These are phyloP conservation scores for Sanghuangporus baumii DNA, from an alignment of 1,284 basidiomycete genomes.

Conservation along the genomic window DNA sequence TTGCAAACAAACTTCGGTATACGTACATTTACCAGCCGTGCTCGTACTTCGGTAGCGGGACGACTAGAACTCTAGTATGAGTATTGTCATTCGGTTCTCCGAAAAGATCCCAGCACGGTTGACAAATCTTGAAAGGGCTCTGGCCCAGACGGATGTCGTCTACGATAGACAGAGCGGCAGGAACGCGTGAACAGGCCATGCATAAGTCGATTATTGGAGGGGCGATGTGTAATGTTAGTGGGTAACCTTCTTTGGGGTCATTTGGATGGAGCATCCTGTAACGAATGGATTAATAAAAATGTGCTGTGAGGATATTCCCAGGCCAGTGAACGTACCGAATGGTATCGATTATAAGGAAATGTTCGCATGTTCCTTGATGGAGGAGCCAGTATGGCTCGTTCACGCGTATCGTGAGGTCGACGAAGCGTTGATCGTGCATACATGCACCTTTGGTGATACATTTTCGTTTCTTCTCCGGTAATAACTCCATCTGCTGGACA, in stretches of 20 bases:
- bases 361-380: slow-evolving; percentile 77
- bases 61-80: slow-evolving; percentile 36
- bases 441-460: slow-evolving; percentile 35
- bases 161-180: slow-evolving; percentile 58
- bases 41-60: slow-evolving; percentile 45
- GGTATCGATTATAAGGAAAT: slow-evolving; percentile 66
- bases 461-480: slow-evolving; percentile 30
- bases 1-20: not conserved
- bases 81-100: slow-evolving; percentile 36
- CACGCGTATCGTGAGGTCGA: slow-evolving; percentile 50
- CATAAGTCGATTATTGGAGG: slow-evolving; percentile 59
- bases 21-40: slow-evolving; percentile 26
- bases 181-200: slow-evolving; percentile 61
- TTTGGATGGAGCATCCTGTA: slow-evolving; percentile 51
- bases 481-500: slow-evolving; percentile 33
- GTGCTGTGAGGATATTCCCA: not conserved
- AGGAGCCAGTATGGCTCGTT: slow-evolving; percentile 77
- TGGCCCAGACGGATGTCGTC: slow-evolving; percentile 70
- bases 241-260: slow-evolving; percentile 55
- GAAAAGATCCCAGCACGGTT: slow-evolving; percentile 65
- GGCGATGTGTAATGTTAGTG: slow-evolving; percentile 57
- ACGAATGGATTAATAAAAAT: not conserved
- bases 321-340: slow-evolving; percentile 47
- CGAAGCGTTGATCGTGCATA: slow-evolving; percentile 43
- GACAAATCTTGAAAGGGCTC: slow-evolving; percentile 68